Percentiles rank a stretch among this genome's conserved stretches.
phyloP scores from a whole-genome alignment of 306 rosid genomes.

The Trifolium subterraneum region DNA sequence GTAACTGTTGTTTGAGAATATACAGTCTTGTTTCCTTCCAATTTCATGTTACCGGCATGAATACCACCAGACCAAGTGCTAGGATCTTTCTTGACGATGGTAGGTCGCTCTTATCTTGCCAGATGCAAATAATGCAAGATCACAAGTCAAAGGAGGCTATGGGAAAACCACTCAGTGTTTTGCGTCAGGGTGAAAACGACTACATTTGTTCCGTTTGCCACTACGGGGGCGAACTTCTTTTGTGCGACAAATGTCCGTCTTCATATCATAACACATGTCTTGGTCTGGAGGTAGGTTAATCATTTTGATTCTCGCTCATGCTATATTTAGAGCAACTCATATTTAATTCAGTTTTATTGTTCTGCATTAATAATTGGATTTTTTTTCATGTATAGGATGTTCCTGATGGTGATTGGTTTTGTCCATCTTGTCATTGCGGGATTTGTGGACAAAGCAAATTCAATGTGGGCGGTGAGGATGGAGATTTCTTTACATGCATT shows the following conservation, averaged over 20 bases:
- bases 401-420: slow-evolving; percentile 92
- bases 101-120: slow-evolving; percentile 72
- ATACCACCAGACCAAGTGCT: slow-evolving; percentile 53
- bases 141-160: slow-evolving; percentile 35
- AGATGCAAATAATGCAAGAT: slow-evolving; percentile 50
- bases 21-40: slow-evolving; percentile 58
- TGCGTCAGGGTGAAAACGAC: slow-evolving; percentile 59
- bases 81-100: slow-evolving; percentile 70
- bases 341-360: background rate
- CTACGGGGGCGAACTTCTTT: slow-evolving; percentile 79
- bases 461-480: slow-evolving; percentile 46
- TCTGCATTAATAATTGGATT: slow-evolving; percentile 27
- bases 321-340: slow-evolving; percentile 7
- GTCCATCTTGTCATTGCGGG: slow-evolving; percentile 81
- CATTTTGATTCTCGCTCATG: slow-evolving; percentile 30
- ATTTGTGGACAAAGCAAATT: slow-evolving; percentile 60
- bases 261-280: slow-evolving; percentile 74
- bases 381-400: slow-evolving; percentile 56
- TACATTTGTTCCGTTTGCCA: slow-evolving; percentile 78
- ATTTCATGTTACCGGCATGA: slow-evolving; percentile 60
- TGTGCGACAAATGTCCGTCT: slow-evolving; percentile 88
- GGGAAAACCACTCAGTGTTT: slow-evolving; percentile 30
- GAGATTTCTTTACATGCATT: slow-evolving; percentile 55
- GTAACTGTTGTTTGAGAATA: slow-evolving; percentile 66
- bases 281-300: slow-evolving; percentile 66